Base-by-base conservation (phyloP, 1,284 basidiomycete species). In the Clitocybe nebularis region DNA sequence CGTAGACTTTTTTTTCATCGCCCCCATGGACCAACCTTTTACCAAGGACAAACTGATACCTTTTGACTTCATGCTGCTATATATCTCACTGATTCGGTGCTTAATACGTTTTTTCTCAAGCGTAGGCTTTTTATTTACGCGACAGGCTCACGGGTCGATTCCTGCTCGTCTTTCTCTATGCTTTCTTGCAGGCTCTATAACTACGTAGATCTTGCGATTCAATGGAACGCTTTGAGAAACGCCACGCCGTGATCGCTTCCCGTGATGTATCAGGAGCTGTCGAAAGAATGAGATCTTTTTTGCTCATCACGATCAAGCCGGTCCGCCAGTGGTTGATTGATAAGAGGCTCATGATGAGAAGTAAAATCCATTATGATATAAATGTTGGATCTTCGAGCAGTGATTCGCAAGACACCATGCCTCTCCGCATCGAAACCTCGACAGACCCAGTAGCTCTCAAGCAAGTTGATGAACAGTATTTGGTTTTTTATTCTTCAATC, bases 401-500 rank as follows among this genome's bases (percentile, higher is more conserved):
- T 25, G 11, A 25, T 11, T 23, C 33, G n/a, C n/a, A n/a, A n/a
- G n/a, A 20, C 16, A 52, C 39, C 13, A 73, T 72, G 70, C 69
- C 69, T 47, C 52, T 72, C 3, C 54, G 58, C 33, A 49, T 51
- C 19, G 62, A 73, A 49, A 60, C 57, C 47, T 47, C 59, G 48
- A 54, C 63, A 24, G 62, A 70, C 37, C 64, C 67, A 13, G 50
- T 58, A 19, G 52, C 64, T 5, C 61, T 79, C 30, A 52, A 58
- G 38, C 55, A 62, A 21, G 64, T 65, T 3, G 60, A 69, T n/a
- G 74, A 78, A 26, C 58, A 67, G 9, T 85, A 71, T 50, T 48
- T 86, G 21, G 63, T 88, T 22, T 85, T 88, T 58, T 86, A 79
- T 47, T 75, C 84, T 6, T 84, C 81, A 10, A 59, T 74, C 19